A percentile compares a stretch with the other conserved stretches of the same genome.
phyloP scores from a whole-genome alignment of 768 basidiomycete species.

The Clathrus columnatus region DNA sequence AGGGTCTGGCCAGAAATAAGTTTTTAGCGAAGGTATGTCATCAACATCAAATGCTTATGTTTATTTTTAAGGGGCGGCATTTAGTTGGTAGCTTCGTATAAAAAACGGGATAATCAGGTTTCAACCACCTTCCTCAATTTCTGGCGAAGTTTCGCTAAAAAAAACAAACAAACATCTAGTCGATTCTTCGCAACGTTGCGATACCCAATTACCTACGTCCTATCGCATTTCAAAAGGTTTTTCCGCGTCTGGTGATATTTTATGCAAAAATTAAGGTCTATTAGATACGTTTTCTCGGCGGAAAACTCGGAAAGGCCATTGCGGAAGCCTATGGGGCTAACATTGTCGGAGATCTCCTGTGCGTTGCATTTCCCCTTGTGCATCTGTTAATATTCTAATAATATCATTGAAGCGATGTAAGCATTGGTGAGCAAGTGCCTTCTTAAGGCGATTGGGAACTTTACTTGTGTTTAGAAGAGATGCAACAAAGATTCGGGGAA shows the following conservation, averaged over 20 bases:
- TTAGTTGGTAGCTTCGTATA: slow-evolving; percentile 83
- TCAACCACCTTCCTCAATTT: too few relatives aligned
- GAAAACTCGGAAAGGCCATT: slow-evolving; percentile 84
- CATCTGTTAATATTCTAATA: background rate
- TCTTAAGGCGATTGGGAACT: slow-evolving; percentile 1
- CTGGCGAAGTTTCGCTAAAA: background rate
- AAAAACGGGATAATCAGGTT: slow-evolving; percentile 85
- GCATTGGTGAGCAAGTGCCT: background rate
- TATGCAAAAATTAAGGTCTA: background rate
- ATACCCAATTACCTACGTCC: slow-evolving; percentile 81
- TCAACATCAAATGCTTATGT: background rate
- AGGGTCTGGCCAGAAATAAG: slow-evolving; percentile 92
- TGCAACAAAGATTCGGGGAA: slow-evolving; percentile 76
- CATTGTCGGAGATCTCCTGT: slow-evolving; percentile 88
- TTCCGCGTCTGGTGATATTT: background rate
- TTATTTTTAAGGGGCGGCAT: background rate
- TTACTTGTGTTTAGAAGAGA: slow-evolving; percentile 44
- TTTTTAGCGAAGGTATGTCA: slow-evolving; percentile 79
- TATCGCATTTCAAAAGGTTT: slow-evolving; percentile 80
- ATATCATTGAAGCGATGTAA: slow-evolving; percentile 1
- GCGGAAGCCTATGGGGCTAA: slow-evolving; percentile 83
- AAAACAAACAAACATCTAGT: slow-evolving; percentile 36
- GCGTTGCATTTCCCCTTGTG: slow-evolving; percentile 22
- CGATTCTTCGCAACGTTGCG: slow-evolving; percentile 70
- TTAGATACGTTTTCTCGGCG: slow-evolving; percentile 90